Evolutionary conservation across 208 protist species (phyloP), one percentile per base, ranked within the genome.

Genomic region (Leishmania gerbilli): DNA sequence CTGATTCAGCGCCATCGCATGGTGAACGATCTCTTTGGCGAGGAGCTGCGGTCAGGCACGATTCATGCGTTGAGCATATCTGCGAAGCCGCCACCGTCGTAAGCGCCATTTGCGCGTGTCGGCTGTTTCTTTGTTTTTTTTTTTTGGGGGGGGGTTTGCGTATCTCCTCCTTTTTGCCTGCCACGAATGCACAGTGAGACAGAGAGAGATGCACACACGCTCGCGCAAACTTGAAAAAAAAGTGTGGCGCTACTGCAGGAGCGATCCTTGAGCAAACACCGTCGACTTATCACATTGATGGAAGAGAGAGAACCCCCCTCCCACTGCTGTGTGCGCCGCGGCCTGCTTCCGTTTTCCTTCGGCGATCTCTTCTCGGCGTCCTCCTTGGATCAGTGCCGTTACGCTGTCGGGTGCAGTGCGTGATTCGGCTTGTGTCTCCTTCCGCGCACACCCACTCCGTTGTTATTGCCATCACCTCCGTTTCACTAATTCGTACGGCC

Each of bases 51-150:
- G 2, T 91, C 88, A 2, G 91, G 91, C n/a, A 79, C 76, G 8
- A 95, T 96, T 79, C 93, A 96, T 77, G 93, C 93, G 40, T 71
- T 96, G 51, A 89, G 84, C 45, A 96, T 96, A 42, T 86, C 79
- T 19, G 92, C 92, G 37, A 90, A 90, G 42, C 86, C 88, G 55
- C 85, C 86, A 47, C 45, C 79, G 31, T 60, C 60, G 68, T 74
- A 31, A 55, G 37, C 21, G 68, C 45, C 21, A 24, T 53, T 53
- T 34, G 45, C 27, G 42, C 5, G 68, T 74, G 11, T n/a, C 9
- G 27, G 68, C 65, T 53, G 40, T 42, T 49, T 71, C 37, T 40
- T 11, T 31, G 21, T 19, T 55, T 49, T n/a, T 31, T 31, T 19
- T 42, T 42, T 42, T 37, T 37, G 37, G 37, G 37, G 37, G 37